Evolutionary conservation across 345 rosid genomes (phyloP).

Genomic region (Populus ilicifolia): DNA sequence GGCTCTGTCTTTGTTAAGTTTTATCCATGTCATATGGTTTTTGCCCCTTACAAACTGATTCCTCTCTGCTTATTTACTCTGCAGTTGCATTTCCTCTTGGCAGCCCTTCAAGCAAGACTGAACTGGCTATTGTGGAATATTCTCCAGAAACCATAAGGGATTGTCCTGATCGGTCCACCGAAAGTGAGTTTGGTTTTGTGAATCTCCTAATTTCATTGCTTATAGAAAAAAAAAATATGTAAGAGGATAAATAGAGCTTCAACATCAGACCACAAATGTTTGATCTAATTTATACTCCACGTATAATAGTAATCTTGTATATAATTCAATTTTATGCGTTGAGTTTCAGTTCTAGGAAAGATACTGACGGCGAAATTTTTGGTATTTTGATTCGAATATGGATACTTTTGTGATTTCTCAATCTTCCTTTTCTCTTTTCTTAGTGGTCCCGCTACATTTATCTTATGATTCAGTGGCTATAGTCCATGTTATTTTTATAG

Average conservation of each 20-base stretch:
- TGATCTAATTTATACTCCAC: conserved; percentile 12
- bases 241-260: conserved; percentile 17
- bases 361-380: conserved; percentile 1
- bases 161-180: conserved; percentile 27
- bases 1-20: background rate
- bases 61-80: background rate
- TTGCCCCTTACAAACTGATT: background rate
- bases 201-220: background rate
- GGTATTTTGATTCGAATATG: conserved; percentile 10
- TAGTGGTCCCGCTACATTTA: conserved; percentile 31
- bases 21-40: background rate
- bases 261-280: conserved; percentile 21
- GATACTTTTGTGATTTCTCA: conserved; percentile 1
- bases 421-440: conserved; percentile 10
- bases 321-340: conserved; percentile 9
- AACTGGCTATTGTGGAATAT: conserved; percentile 60
- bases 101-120: conserved; percentile 41
- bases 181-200: conserved; percentile 35
- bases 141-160: conserved; percentile 35
- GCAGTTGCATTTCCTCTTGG: conserved; percentile 46
- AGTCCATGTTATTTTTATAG: conserved; percentile 6
- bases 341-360: conserved; percentile 19
- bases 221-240: background rate
- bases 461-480: conserved; percentile 22
- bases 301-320: background rate